phyloP scores from a whole-genome alignment of 805 yeast species.

The Lachancea kluyveri region DNA sequence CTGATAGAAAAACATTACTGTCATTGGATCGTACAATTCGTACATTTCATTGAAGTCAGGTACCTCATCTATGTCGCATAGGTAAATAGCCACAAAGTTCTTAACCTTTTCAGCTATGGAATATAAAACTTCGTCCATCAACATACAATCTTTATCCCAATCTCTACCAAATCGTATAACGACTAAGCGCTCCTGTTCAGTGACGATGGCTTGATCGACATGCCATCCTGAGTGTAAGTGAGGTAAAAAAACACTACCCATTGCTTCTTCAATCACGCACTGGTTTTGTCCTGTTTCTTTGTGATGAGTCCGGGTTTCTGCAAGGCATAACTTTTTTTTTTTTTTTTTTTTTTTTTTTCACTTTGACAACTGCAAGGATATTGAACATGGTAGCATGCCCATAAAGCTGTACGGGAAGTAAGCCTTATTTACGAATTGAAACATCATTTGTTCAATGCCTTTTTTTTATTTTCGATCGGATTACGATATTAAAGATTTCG shows the following conservation, averaged over 20 bases:
- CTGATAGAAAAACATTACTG: conserved; percentile 88
- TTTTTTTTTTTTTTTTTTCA: not conserved
- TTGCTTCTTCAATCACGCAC: conserved; percentile 28
- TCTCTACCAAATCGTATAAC: conserved; percentile 86
- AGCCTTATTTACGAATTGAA: no score
- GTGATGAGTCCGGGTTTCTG: not conserved
- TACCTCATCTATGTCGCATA: conserved; percentile 84
- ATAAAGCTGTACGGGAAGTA: no score
- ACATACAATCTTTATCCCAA: conserved; percentile 69
- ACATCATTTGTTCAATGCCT: no score
- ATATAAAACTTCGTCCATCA: conserved; percentile 82
- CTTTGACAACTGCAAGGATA: not conserved
- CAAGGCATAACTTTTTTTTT: no score
- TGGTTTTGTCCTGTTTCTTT: not conserved
- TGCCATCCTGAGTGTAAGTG: conserved; percentile 89
- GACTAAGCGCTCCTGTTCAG: conserved; percentile 87
- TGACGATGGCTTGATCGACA: conserved; percentile 92
- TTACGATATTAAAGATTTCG: no score
- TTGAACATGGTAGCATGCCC: not conserved
- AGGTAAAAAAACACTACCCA: conserved; percentile 81
- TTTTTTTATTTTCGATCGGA: no score
- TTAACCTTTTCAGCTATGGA: conserved; percentile 75
- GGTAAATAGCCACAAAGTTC: conserved; percentile 81
- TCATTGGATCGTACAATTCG: conserved; percentile 68
- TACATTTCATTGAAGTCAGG: conserved; percentile 71